Evolutionary conservation across 2,329 filamentous ascomycete species (phyloP).

Genomic region (Monilinia laxa): DNA sequence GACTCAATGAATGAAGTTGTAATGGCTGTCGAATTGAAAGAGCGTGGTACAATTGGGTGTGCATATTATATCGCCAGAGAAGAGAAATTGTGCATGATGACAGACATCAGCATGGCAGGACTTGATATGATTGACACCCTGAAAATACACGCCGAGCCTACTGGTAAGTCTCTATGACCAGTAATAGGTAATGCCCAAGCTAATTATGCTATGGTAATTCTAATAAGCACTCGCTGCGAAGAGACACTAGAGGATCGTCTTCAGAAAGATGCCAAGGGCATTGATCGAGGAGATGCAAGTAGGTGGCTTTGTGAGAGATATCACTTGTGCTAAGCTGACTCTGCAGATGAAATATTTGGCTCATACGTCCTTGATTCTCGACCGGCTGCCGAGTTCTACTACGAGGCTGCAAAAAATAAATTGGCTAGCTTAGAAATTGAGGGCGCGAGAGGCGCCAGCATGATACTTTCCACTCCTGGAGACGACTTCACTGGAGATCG

Average conservation of each 20-base stretch:
- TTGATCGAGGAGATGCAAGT: conserved; percentile 35
- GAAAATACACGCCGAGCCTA: conserved; percentile 55
- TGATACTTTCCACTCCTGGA: conserved; percentile 62
- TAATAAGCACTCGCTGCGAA: conserved; percentile 46
- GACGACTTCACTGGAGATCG: conserved; percentile 41
- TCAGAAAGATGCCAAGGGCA: conserved; percentile 36
- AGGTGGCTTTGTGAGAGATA: conserved; percentile 16
- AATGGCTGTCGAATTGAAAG: conserved; percentile 75
- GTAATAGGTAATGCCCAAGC: no score
- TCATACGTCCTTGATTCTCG: conserved; percentile 62
- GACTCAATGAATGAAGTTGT: conserved; percentile 66
- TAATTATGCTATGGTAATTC: conserved; percentile 42
- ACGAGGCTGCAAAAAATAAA: conserved; percentile 64
- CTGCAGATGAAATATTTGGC: conserved; percentile 42
- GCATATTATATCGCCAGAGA: conserved; percentile 75
- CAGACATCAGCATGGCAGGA: conserved; percentile 71
- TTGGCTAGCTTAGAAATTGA: conserved; percentile 55
- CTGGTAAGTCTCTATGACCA: conserved; percentile 30
- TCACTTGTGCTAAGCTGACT: conserved; percentile 1
- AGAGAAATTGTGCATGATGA: conserved; percentile 70
- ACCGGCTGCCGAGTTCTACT: conserved; percentile 70
- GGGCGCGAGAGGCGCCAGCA: conserved; percentile 49
- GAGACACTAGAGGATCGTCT: conserved; percentile 40
- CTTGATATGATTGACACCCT: conserved; percentile 66
- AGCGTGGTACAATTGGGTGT: conserved; percentile 73